Base-by-base conservation (phyloP, 2,329 filamentous ascomycete genomes). In the Aspergillus texensis region DNA sequence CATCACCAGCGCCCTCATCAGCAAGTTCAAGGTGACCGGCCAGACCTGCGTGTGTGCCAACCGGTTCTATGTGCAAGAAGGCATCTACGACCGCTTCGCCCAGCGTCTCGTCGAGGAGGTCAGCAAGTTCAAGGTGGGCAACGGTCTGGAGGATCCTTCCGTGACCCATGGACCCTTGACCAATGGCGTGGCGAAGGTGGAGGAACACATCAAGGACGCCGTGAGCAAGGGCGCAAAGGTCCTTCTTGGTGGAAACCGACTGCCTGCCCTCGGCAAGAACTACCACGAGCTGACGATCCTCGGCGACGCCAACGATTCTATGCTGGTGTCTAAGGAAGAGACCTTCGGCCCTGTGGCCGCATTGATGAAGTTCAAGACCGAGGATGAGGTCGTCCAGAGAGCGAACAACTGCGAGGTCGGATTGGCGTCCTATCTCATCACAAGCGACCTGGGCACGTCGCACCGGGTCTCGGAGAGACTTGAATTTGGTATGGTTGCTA, bases 261-360 rank as follows among this genome's bases (percentile, higher is more conserved):
- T 93, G 59, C 84, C 88, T 0, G 86, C 92, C 19, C 80, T 96
- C 1, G 94, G 94, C 8, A 74, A 82, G 52, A 94, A 95, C 80
- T 97, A 95, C 82, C 95, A 90, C 80, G 86, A 93, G 72, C 93
- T 92, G 3, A 97, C 94, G 0, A 90, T 97, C 56, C 87, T 98
- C 62, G 89, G 90, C 14, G 90, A 91, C 67, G 93, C 96, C 87
- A 94, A 86, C 1, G 81, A 84, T 56, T 86, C 92, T 46, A 97
- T 97, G 94, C 84, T 85, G 63, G 86, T 97, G 67, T 88, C 91
- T 2, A 80, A 80, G 3, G 94, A 97, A 78, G 94, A 98, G 82
- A 97, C 93, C 0, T 98, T 98, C 75, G 94, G 94, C 0, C 94
- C 94, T 1, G 89, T 97, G 0, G 94, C 93, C 0, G 93, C 91